Evolutionary conservation across 441 rosid species (phyloP).

Genomic region (Aleurites moluccanus): DNA sequence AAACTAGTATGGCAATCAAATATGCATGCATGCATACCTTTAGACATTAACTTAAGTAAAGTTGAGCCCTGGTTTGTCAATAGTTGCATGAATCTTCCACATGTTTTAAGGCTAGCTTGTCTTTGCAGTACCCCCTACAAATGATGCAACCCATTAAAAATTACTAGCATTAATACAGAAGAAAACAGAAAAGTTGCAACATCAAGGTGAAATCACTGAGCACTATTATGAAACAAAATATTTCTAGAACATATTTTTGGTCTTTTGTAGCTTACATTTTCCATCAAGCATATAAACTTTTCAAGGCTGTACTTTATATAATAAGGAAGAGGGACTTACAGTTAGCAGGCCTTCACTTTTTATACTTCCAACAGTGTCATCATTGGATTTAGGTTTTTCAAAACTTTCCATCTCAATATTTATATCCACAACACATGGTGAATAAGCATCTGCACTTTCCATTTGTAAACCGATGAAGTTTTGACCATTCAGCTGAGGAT

Average conservation of each 20-base stretch:
- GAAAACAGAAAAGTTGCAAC: conserved; percentile 10
- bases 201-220: conserved; percentile 17
- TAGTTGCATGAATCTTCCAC: conserved; percentile 38
- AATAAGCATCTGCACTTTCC: conserved; percentile 54
- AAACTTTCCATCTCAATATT: conserved; percentile 55
- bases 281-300: background rate
- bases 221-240: conserved; percentile 11
- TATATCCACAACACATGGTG: conserved; percentile 65
- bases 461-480: conserved; percentile 56
- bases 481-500: conserved; percentile 51
- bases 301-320: background rate
- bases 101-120: conserved; percentile 73
- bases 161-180: background rate
- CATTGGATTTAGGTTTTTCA: conserved; percentile 38
- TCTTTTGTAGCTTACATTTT: conserved; percentile 3
- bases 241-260: background rate
- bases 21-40: conserved; percentile 25
- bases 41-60: conserved; percentile 32
- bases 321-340: conserved; percentile 37
- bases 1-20: background rate
- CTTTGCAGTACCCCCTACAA: conserved; percentile 71
- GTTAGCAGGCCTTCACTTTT: conserved; percentile 43
- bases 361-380: conserved; percentile 36
- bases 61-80: conserved; percentile 29
- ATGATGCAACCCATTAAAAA: conserved; percentile 37